Percentiles rank a stretch among this genome's conserved stretches.
These are phyloP conservation scores for Botrytis paeoniae DNA, from an alignment of 2,329 filamentous ascomycete species.

Conservation along the genomic window DNA sequence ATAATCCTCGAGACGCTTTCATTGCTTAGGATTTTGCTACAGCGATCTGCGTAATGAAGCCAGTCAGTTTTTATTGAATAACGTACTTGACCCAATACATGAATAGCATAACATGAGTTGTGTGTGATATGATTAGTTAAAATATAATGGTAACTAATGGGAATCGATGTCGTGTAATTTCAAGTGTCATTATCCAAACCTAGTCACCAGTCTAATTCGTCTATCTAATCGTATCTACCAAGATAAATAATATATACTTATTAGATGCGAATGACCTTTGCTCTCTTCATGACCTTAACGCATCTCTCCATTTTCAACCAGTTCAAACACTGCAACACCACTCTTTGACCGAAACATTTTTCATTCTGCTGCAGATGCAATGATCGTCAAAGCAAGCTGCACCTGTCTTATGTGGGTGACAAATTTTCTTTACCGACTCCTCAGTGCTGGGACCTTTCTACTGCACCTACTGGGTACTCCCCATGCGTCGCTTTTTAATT, in stretches of 20 bases:
- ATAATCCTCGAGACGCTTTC: constrained; percentile 3
- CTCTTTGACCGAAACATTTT: not conserved
- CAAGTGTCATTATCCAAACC: not conserved
- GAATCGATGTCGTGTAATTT: constrained; percentile 8
- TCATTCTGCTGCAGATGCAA: constrained; percentile 6
- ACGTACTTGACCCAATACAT: not conserved
- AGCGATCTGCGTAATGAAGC: not conserved
- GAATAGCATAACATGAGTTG: not conserved
- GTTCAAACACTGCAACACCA: not conserved
- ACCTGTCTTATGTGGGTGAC: constrained; percentile 10
- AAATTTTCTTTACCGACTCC: constrained; percentile 17
- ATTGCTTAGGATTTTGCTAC: not conserved
- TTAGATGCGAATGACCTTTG: not conserved
- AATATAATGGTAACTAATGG: not conserved
- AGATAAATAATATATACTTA: not conserved
- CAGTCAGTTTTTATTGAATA: not conserved
- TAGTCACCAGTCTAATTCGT: not conserved
- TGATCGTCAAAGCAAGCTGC: constrained; percentile 18
- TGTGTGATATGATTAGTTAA: not conserved
- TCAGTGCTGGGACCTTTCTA: constrained; percentile 15
- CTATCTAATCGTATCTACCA: not conserved
- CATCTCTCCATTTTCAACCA: not conserved
- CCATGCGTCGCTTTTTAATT: not conserved
- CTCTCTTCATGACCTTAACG: not conserved
- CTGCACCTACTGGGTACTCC: constrained; percentile 10